phyloP scores from a whole-genome alignment of 306 rosid genomes.

The Begonia peltatifolia region DNA sequence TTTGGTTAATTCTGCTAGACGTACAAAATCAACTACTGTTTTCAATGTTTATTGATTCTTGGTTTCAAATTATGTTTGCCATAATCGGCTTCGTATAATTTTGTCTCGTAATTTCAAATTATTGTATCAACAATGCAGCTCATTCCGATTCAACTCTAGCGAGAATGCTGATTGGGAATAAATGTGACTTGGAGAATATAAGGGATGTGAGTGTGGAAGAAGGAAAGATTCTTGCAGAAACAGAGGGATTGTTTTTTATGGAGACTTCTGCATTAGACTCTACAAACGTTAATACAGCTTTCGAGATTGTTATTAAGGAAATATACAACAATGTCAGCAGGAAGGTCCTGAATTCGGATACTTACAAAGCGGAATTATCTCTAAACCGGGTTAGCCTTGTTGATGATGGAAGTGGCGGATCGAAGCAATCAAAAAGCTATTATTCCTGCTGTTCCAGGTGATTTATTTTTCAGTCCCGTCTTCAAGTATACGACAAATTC shows the following conservation, averaged over 20 bases:
- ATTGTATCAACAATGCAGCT: slow-evolving; percentile 39
- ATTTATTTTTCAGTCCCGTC: slow-evolving; percentile 5
- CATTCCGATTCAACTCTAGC: slow-evolving; percentile 86
- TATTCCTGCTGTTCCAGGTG: slow-evolving; percentile 80
- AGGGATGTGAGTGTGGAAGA: slow-evolving; percentile 72
- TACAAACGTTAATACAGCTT: slow-evolving; percentile 69
- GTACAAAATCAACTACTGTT: too few species aligned
- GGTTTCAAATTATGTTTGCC: too few species aligned
- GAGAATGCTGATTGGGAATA: slow-evolving; percentile 83
- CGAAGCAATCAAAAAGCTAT: slow-evolving; percentile 38
- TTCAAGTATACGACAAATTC: not conserved
- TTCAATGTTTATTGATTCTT: too few species aligned
- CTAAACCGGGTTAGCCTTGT: slow-evolving; percentile 83
- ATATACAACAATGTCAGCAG: slow-evolving; percentile 85
- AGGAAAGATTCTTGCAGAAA: slow-evolving; percentile 80
- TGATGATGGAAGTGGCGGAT: slow-evolving; percentile 18
- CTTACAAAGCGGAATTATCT: slow-evolving; percentile 85
- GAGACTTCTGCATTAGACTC: slow-evolving; percentile 89
- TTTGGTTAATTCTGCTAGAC: too few species aligned
- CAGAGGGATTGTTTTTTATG: slow-evolving; percentile 88
- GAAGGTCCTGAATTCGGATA: slow-evolving; percentile 80
- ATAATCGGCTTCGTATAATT: too few species aligned
- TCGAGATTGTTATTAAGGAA: slow-evolving; percentile 74
- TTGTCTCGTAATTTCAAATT: too few species aligned
- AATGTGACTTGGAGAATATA: slow-evolving; percentile 67